Conservation (phyloP, 2,329 filamentous ascomycete genomes). For the Allantophomopsis lycopodina region DNA sequence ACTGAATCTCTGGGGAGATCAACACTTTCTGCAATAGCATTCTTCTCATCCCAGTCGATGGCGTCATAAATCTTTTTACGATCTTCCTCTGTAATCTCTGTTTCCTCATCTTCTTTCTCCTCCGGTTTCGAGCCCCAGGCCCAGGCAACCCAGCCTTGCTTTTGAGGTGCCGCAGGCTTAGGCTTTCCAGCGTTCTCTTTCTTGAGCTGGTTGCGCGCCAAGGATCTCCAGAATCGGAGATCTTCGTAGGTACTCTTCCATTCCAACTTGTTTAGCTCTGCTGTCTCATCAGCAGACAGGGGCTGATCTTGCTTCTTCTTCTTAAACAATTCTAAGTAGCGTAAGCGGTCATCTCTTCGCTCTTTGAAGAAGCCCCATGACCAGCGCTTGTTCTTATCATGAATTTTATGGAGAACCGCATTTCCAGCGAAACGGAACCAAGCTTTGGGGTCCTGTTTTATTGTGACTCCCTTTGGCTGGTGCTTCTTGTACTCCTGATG, state of each 20-base stretch:
- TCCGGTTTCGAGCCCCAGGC: slow-evolving; percentile 69
- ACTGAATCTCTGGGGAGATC: slow-evolving; percentile 84
- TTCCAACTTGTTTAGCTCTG: slow-evolving; percentile 66
- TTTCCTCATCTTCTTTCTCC: slow-evolving; percentile 52
- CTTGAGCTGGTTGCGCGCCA: slow-evolving; percentile 85
- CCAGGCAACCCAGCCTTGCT: slow-evolving; percentile 86
- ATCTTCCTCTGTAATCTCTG: slow-evolving; percentile 87
- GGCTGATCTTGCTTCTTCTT: slow-evolving; percentile 68
- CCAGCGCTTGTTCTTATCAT: slow-evolving; percentile 85
- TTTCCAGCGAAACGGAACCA: slow-evolving; percentile 90
- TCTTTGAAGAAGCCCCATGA: slow-evolving; percentile 94
- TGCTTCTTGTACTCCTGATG: slow-evolving; percentile 95
- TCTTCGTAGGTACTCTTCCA: slow-evolving; percentile 88
- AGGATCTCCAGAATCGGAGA: slow-evolving; percentile 88
- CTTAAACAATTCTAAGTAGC: slow-evolving; percentile 92
- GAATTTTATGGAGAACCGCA: slow-evolving; percentile 84
- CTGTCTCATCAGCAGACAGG: slow-evolving; percentile 53
- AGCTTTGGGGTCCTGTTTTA: slow-evolving; percentile 80
- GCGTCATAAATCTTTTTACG: slow-evolving; percentile 92
- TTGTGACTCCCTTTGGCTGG: slow-evolving; percentile 67
- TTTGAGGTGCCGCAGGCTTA: slow-evolving; percentile 45
- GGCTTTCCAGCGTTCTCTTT: slow-evolving; percentile 91
- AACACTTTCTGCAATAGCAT: slow-evolving; percentile 72
- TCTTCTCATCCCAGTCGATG: slow-evolving; percentile 97
- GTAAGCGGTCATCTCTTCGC: slow-evolving; percentile 73